Percentiles rank a stretch among this genome's conserved stretches.
These are phyloP conservation scores for Entoloma clypeatum DNA, from an alignment of 1,284 basidiomycete genomes.

Conservation along the genomic window DNA sequence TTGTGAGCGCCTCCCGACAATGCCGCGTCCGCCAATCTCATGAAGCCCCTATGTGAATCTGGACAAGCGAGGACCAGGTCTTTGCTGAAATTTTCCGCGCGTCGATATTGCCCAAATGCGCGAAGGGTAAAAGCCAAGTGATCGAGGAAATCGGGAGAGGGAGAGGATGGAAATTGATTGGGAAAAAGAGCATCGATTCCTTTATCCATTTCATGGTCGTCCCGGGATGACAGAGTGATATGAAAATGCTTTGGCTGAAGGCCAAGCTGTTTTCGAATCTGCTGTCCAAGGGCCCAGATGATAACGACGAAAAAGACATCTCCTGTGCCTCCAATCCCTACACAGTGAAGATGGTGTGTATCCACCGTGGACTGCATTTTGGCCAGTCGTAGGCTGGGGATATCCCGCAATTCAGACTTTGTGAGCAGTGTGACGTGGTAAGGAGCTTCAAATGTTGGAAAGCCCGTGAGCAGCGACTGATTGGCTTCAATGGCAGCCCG, in stretches of 20 bases:
- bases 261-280: conserved; percentile 43
- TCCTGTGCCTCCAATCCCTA: too few relatives aligned
- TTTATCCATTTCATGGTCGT: conserved; percentile 46
- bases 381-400: conserved; percentile 19
- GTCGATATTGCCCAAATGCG: conserved; percentile 32
- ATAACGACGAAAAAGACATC: conserved; percentile 46
- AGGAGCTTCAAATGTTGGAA: conserved; percentile 15
- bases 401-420: conserved; percentile 23
- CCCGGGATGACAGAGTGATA: conserved; percentile 42
- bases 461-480: not conserved
- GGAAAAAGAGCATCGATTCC: conserved; percentile 41
- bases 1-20: conserved; percentile 35
- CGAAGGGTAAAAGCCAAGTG: conserved; percentile 47
- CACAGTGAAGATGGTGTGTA: conserved; percentile 23
- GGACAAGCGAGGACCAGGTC: conserved; percentile 31
- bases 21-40: conserved; percentile 48
- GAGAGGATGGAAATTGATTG: conserved; percentile 25
- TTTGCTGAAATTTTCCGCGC: conserved; percentile 32
- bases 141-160: conserved; percentile 41
- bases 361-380: conserved; percentile 39
- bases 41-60: conserved; percentile 42
- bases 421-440: conserved; percentile 41
- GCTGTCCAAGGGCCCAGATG: conserved; percentile 54
- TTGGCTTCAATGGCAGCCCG: conserved; percentile 17
- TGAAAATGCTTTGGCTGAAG: conserved; percentile 53